These are phyloP conservation scores for Carex littledalei DNA, from an alignment of 176 grass and related monocot species.

Conservation along the genomic window DNA sequence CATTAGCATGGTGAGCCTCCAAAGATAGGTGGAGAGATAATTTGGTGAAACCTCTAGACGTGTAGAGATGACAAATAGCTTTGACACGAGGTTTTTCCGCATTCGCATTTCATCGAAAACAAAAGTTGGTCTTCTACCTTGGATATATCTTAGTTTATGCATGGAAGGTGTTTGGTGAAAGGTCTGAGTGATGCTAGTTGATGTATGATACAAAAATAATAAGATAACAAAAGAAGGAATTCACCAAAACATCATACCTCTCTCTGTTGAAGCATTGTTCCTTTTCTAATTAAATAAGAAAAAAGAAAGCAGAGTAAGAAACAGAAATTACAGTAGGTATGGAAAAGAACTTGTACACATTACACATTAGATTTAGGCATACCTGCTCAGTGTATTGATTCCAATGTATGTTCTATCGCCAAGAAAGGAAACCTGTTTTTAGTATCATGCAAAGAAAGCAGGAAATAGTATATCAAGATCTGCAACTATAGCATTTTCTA, in stretches of 20 bases:
- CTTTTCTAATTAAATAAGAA: constrained; percentile 55
- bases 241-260: constrained; percentile 33
- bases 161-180: background rate
- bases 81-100: background rate
- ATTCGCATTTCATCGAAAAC: background rate
- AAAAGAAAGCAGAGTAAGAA: constrained; percentile 28
- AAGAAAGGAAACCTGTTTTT: constrained; percentile 48
- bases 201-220: constrained; percentile 26
- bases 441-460: constrained; percentile 12
- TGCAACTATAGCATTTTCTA: background rate
- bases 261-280: constrained; percentile 52
- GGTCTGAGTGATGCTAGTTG: background rate
- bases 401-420: constrained; percentile 42
- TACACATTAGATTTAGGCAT: background rate
- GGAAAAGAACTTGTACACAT: constrained; percentile 18
- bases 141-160: background rate
- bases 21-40: background rate
- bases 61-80: background rate
- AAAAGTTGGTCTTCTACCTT: background rate
- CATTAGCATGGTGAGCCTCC: background rate
- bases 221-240: background rate
- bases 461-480: background rate
- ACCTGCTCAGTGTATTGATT: constrained; percentile 48
- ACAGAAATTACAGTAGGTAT: background rate
- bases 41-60: background rate